Percentiles rank a stretch among this genome's conserved stretches.
Evolutionary conservation across 768 basidiomycete genomes (phyloP).

Genomic region (Pisolithus marmoratus): DNA sequence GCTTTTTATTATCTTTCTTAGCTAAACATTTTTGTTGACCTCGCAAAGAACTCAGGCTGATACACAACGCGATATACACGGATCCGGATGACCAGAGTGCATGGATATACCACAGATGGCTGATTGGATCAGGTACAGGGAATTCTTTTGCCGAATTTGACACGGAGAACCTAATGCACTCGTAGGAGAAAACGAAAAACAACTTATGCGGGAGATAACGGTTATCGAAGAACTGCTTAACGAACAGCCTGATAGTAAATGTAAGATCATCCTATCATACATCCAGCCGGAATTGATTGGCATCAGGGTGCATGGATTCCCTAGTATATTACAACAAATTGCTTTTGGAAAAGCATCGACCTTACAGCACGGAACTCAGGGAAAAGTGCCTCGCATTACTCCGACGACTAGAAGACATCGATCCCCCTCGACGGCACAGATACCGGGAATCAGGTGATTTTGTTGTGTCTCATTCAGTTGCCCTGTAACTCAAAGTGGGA

Average conservation of each 20-base stretch:
- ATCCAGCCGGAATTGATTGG: not conserved
- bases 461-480: not conserved
- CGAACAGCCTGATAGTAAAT: conserved; percentile 91
- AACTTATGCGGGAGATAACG: conserved; percentile 69
- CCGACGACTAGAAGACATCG: conserved; percentile 52
- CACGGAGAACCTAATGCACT: not conserved
- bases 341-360: conserved; percentile 46
- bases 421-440: conserved; percentile 58
- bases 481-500: not conserved
- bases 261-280: conserved; percentile 37
- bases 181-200: conserved; percentile 50
- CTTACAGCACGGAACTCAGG: conserved; percentile 32
- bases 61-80: conserved; percentile 92
- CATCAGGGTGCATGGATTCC: conserved; percentile 89
- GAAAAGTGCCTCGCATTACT: conserved; percentile 49
- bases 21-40: not conserved
- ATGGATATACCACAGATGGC: conserved; percentile 99
- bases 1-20: conserved; percentile 10
- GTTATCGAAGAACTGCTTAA: conserved; percentile 79
- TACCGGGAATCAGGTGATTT: conserved; percentile 62
- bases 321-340: conserved; percentile 77
- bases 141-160: not conserved
- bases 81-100: conserved; percentile 95
- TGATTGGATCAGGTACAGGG: conserved; percentile 71
- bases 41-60: conserved; percentile 78